Conservation (phyloP, 2,329 filamentous ascomycete genomes). For the Alternaria angustiovoidea region DNA sequence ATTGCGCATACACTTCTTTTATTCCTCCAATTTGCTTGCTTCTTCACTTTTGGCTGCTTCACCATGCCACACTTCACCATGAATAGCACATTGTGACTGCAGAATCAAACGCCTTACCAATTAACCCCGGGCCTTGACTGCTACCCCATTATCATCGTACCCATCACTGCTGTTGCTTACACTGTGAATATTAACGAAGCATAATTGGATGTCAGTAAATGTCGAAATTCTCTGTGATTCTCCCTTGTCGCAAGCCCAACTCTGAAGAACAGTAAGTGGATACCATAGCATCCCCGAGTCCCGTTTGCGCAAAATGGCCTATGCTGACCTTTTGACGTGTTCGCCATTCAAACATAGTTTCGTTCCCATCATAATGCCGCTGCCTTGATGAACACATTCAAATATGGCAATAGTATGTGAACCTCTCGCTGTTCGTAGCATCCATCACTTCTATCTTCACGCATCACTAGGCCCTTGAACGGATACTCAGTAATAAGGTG, state of each 20-base stretch:
- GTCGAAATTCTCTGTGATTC: neutral
- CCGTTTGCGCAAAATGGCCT: conserved; percentile 5
- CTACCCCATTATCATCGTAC: neutral
- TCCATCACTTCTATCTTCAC: conserved; percentile 26
- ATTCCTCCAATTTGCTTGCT: neutral
- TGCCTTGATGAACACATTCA: neutral
- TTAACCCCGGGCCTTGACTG: neutral
- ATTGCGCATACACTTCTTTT: neutral
- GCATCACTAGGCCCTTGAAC: conserved; percentile 5
- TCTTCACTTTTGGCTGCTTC: neutral
- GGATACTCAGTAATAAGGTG: neutral
- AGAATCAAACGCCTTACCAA: neutral
- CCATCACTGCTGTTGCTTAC: neutral
- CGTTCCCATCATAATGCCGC: neutral
- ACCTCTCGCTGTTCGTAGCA: conserved; percentile 14
- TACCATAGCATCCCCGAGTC: no score
- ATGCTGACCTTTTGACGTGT: conserved; percentile 6
- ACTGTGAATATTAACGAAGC: neutral
- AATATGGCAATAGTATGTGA: conserved; percentile 1
- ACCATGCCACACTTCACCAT: neutral
- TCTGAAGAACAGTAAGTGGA: neutral
- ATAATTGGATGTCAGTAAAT: no score
- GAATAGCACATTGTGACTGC: neutral
- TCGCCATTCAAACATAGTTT: conserved; percentile 15
- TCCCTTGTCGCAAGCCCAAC: neutral